Percentiles rank a stretch among this genome's conserved stretches.
Evolutionary conservation across 2,329 filamentous ascomycete species (phyloP).

Genomic region (Colletotrichum sidae): DNA sequence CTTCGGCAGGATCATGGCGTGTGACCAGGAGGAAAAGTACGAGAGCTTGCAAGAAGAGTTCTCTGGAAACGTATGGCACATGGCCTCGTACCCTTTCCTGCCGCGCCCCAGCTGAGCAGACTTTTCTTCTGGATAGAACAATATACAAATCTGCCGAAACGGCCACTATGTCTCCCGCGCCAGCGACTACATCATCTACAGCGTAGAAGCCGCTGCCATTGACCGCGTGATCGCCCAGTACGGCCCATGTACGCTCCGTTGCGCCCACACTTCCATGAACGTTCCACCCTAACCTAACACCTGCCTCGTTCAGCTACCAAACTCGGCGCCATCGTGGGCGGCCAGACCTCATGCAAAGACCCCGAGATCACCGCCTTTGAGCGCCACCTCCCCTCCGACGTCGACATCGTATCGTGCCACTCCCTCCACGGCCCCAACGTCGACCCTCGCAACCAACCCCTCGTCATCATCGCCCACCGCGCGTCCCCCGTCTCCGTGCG

Average conservation of each 20-base stretch:
- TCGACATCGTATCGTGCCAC: slow-evolving; percentile 95
- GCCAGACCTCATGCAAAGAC: slow-evolving; percentile 97
- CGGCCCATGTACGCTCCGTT: slow-evolving; percentile 79
- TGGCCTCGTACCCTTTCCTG: slow-evolving; percentile 10
- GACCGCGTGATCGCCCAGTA: slow-evolving; percentile 87
- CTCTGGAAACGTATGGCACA: slow-evolving; percentile 78
- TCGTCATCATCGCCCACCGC: slow-evolving; percentile 94
- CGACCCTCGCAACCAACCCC: slow-evolving; percentile 87
- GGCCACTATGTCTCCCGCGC: slow-evolving; percentile 94
- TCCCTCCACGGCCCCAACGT: slow-evolving; percentile 95
- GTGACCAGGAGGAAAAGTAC: slow-evolving; percentile 91
- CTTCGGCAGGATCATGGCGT: slow-evolving; percentile 83
- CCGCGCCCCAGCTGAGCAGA: slow-evolving; percentile 33
- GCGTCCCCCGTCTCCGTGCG: slow-evolving; percentile 80
- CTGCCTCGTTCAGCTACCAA: slow-evolving; percentile 78
- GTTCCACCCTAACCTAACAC: not conserved
- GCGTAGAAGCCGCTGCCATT: slow-evolving; percentile 93
- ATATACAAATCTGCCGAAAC: slow-evolving; percentile 90
- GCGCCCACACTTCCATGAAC: not conserved
- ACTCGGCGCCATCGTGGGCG: slow-evolving; percentile 92
- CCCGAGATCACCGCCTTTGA: slow-evolving; percentile 96
- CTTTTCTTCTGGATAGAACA: slow-evolving; percentile 61
- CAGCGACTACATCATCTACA: slow-evolving; percentile 99
- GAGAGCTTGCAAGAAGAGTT: slow-evolving; percentile 85
- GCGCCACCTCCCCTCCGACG: slow-evolving; percentile 84